These are phyloP conservation scores for Phytophthora podocarpi DNA, from an alignment of 352 stramenopile species.

Conservation along the genomic window DNA sequence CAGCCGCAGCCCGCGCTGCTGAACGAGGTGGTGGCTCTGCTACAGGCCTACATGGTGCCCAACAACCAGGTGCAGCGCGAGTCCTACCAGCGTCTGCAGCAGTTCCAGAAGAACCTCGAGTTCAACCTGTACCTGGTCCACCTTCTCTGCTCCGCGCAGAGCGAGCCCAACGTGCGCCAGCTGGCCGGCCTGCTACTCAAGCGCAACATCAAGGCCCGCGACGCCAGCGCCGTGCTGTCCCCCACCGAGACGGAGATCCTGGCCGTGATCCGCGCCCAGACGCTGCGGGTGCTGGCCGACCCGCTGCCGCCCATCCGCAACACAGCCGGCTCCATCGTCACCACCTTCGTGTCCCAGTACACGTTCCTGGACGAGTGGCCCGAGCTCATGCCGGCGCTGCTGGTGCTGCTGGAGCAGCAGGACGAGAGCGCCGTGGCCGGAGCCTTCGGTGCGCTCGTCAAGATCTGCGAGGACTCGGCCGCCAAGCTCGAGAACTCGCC, in stretches of 20 bases:
- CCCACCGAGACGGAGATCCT: constrained; percentile 76
- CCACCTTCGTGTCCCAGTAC: constrained; percentile 88
- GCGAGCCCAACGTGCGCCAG: constrained; percentile 73
- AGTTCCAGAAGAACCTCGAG: constrained; percentile 89
- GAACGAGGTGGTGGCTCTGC: constrained; percentile 75
- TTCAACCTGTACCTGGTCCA: constrained; percentile 91
- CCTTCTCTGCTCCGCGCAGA: constrained; percentile 68
- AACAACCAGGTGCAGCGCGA: constrained; percentile 88
- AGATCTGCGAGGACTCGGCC: constrained; percentile 92
- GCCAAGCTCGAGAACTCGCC: constrained; percentile 90
- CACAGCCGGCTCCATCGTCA: constrained; percentile 78
- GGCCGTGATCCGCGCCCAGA: constrained; percentile 80
- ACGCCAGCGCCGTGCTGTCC: constrained; percentile 55
- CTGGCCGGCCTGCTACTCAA: constrained; percentile 85
- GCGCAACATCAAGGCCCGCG: constrained; percentile 84
- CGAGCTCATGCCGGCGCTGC: constrained; percentile 83
- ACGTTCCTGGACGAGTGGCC: constrained; percentile 90
- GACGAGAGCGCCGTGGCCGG: constrained; percentile 78
- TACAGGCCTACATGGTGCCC: constrained; percentile 82
- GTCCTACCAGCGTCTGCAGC: constrained; percentile 82
- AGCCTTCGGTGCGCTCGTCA: constrained; percentile 85
- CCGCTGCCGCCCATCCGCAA: constrained; percentile 73
- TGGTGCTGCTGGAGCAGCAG: constrained; percentile 60
- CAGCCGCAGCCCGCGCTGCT: constrained; percentile 78
- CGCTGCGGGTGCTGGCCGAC: constrained; percentile 70